Percentiles rank a stretch among this genome's conserved stretches.
These are phyloP conservation scores for Aspergillus sp. DNA, from an alignment of 2,329 filamentous ascomycete species.

Conservation along the genomic window DNA sequence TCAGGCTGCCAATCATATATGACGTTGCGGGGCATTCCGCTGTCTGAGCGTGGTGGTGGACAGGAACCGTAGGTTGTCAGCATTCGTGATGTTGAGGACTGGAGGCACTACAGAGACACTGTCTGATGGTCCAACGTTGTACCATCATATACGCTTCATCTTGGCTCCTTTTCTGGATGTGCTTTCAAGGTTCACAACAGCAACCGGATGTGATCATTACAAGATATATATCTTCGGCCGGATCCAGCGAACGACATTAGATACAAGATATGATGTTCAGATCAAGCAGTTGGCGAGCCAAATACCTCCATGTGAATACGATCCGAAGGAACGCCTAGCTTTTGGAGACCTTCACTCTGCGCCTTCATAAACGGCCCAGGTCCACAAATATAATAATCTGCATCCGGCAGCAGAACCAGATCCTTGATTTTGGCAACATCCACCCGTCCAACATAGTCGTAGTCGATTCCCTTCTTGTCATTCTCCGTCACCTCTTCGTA, in stretches of 20 bases:
- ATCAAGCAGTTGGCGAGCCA: constrained; percentile 20
- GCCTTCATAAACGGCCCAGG: constrained; percentile 69
- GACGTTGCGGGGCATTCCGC: too few relatives aligned
- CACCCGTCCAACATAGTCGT: constrained; percentile 62
- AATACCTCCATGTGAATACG: constrained; percentile 36
- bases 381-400: constrained; percentile 75
- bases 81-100: too few relatives aligned
- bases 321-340: constrained; percentile 26
- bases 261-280: neutral
- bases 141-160: too few relatives aligned
- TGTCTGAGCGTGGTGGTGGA: too few relatives aligned
- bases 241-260: too few relatives aligned
- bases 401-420: constrained; percentile 57
- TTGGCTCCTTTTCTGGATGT: too few relatives aligned
- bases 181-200: too few relatives aligned
- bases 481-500: constrained; percentile 53
- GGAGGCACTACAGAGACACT: too few relatives aligned
- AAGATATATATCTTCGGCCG: too few relatives aligned
- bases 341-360: constrained; percentile 26
- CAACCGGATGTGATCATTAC: too few relatives aligned
- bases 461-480: constrained; percentile 60
- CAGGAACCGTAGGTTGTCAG: too few relatives aligned
- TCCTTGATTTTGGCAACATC: constrained; percentile 61
- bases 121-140: too few relatives aligned
- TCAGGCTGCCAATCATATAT: neutral